Conservation (phyloP, 495 filamentous ascomycete genomes). For the Opeltia flavorubescens region DNA sequence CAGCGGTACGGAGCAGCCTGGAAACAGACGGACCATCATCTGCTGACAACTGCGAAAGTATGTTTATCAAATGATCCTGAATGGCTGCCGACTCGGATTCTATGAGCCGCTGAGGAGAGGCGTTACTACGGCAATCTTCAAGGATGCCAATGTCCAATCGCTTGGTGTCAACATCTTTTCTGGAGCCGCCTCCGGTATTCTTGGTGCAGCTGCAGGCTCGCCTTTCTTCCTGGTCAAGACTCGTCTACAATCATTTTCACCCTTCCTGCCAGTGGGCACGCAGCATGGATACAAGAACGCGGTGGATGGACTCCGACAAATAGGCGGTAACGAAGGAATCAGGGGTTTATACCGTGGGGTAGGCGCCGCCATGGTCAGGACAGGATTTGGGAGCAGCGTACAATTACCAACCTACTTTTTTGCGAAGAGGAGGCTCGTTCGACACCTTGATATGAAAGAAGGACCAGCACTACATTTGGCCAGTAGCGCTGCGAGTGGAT, state of each 20-base stretch:
- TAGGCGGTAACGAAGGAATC: conserved; percentile 64
- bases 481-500: conserved; percentile 79
- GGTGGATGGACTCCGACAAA: conserved; percentile 64
- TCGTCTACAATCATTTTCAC: conserved; percentile 83
- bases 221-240: conserved; percentile 99
- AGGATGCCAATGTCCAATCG: conserved; percentile 60
- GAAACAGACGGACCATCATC: background rate
- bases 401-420: conserved; percentile 98
- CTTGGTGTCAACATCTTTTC: conserved; percentile 85
- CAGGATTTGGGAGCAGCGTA: conserved; percentile 86
- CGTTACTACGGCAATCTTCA: conserved; percentile 51
- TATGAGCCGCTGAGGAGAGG: conserved; percentile 81
- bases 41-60: conserved; percentile 38
- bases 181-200: conserved; percentile 73
- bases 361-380: conserved; percentile 89
- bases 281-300: conserved; percentile 88
- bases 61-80: conserved; percentile 91
- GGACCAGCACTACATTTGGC: conserved; percentile 79
- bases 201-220: conserved; percentile 80
- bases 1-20: conserved; percentile 43
- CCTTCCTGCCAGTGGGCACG: conserved; percentile 88
- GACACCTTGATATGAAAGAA: conserved; percentile 77
- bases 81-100: conserved; percentile 92
- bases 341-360: conserved; percentile 78
- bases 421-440: conserved; percentile 72